Evolutionary conservation across 495 filamentous ascomycete genomes (phyloP), one percentile per base, ranked within the genome.

Genomic region (Margaritispora aquatica): DNA sequence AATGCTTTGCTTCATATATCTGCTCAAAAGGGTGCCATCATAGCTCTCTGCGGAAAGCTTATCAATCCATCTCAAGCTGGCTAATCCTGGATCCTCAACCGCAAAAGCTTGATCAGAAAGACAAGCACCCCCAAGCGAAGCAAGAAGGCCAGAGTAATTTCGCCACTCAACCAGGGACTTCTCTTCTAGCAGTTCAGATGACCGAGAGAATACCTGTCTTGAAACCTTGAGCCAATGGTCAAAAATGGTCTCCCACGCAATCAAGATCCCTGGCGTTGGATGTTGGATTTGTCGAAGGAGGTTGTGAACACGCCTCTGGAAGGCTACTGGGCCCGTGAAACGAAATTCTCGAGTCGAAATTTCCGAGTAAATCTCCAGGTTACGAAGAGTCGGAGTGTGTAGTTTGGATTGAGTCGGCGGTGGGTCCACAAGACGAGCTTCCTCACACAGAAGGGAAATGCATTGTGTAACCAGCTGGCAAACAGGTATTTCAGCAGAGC

Each of bases 61-160:
- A 57, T 68, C 65, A 58, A 87, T 86, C 84, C 84, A 87, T 55
- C 74, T 73, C 9, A 85, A 66, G 17, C 82, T 82, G 20, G 76
- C 74, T 46, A 84, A 69, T 4, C 77, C 72, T 26, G 79, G 70
- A 55, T 87, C 84, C 57, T 85, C 83, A 53, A 73, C 63, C 55
- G 76, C 74, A 13, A 57, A n/a, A 19, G 27, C 46, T 62, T 81
- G 77, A 56, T 84, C 79, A 3, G 84, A 80, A n/a, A 83, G 84
- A 66, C 84, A 87, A 53, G 79, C 76, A 3, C 84, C 84, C n/a
- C 82, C 84, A 31, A 87, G 71, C 2, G 83, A 84, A 20, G 84
- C 84, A 17, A 87, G 75, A 65, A 87, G 86, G 3, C 84, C 84
- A 2, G 82, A 84, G 55, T 81, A 80, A 62, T 87, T 87, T 27